phyloP scores from a whole-genome alignment of 805 yeast genomes.

The Saccharomycopsis fodiens region DNA sequence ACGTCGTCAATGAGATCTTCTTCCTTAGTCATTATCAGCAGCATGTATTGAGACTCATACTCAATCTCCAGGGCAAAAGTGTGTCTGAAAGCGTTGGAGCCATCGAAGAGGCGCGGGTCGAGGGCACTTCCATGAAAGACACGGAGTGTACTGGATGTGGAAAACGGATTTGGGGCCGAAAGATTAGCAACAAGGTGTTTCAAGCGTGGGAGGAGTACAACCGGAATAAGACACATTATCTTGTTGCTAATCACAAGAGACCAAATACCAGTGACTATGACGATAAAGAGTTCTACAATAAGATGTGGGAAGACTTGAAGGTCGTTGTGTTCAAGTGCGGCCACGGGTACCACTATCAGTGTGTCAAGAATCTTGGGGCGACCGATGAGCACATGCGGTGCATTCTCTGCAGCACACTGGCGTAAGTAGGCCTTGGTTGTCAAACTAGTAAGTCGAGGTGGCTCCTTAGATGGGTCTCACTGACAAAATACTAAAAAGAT shows the following conservation, averaged over 20 bases:
- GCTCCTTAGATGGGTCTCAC: too few species aligned
- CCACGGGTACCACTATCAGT: conserved; percentile 56
- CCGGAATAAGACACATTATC: conserved; percentile 23
- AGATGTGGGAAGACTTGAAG: conserved; percentile 22
- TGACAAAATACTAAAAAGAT: too few species aligned
- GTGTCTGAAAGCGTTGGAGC: conserved; percentile 42
- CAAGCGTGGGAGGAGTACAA: conserved; percentile 49
- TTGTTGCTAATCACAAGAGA: conserved; percentile 8
- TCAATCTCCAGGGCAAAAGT: conserved; percentile 9
- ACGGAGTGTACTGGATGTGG: conserved; percentile 74
- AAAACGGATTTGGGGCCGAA: conserved; percentile 62
- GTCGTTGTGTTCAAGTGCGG: conserved; percentile 54
- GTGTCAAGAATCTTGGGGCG: conserved; percentile 44
- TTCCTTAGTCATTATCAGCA: conserved; percentile 59
- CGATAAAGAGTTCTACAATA: conserved; percentile 14
- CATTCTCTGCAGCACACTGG: conserved; percentile 30
- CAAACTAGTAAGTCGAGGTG: too few species aligned
- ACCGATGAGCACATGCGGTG: conserved; percentile 27
- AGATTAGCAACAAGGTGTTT: conserved; percentile 40
- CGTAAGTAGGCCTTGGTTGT: too few species aligned
- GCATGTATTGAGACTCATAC: conserved; percentile 41
- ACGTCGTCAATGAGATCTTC: conserved; percentile 54
- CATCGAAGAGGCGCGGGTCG: conserved; percentile 34
- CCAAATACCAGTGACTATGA: conserved; percentile 14
- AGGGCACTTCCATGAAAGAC: conserved; percentile 58